Base-by-base conservation (phyloP, 108 stramenopile genomes). In the Skeletonema costatum region DNA sequence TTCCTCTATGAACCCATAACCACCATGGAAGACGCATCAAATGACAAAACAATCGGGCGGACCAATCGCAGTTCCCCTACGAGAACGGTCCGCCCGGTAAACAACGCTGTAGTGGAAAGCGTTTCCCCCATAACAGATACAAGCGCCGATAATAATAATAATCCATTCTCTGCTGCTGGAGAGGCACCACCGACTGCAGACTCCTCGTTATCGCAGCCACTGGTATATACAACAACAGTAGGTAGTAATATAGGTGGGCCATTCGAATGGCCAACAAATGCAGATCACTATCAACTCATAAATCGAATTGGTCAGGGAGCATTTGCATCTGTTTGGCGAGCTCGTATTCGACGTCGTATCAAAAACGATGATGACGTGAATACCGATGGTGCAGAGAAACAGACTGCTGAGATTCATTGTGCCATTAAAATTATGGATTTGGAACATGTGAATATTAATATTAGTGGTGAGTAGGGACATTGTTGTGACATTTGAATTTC, bases 341-440 rank as follows among this genome's bases (percentile, higher is more conserved):
- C 96, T 0, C 67, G 66, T 10, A 74, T 86, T 17, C 4, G n/a
- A 19, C 30, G 58, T 32, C 16, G 7, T n/a, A 16, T 16, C 16
- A 42, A 80, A 72, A 39, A 63, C 46, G 81, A 83, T 30, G 83
- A 71, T 10, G 35, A 70, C 25, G 25, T 25, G 42, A 66, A 33
- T 17, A 48, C n/a, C n/a, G 68, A 80, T 2, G 73, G 61, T 12
- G 63, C 64, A 29, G 59, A 62, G 48, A 64, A 10, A 11, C 63
- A 70, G 42, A 50, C 30, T 31, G 74, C 68, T 9, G 73, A 61
- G 17, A 50, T 71, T 13, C 51, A 62, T 35, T 92, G 91, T 70
- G 92, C 95, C 38, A 89, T 98, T 62, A 98, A 98, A 70, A 87
- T 98, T 13, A 81, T 98, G 73, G 96, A 98, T 85, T 84, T 98